These are phyloP conservation scores for Mucor mucedo DNA, from an alignment of 371 early-diverging fungal species.

Conservation along the genomic window DNA sequence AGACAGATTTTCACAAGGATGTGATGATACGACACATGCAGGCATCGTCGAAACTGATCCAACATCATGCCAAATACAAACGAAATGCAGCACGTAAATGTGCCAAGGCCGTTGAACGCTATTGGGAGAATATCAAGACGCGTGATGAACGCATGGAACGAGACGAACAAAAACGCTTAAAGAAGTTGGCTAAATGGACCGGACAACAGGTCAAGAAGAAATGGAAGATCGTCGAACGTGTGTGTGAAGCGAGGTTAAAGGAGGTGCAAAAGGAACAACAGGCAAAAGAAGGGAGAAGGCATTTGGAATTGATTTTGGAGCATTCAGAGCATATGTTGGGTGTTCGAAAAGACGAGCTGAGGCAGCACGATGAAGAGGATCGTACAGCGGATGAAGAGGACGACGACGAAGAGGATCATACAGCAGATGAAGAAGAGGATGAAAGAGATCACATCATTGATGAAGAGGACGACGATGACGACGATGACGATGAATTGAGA, in stretches of 20 bases:
- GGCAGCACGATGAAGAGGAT: slow-evolving; percentile 24
- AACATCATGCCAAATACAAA: slow-evolving; percentile 46
- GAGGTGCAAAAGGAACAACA: slow-evolving; percentile 66
- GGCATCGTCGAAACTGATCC: slow-evolving; percentile 48
- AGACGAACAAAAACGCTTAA: slow-evolving; percentile 58
- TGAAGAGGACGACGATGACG: slow-evolving; percentile 35
- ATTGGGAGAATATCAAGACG: slow-evolving; percentile 59
- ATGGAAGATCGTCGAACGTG: slow-evolving; percentile 70
- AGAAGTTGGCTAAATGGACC: slow-evolving; percentile 69
- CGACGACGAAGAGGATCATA: slow-evolving; percentile 28
- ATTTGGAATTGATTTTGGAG: slow-evolving; percentile 71
- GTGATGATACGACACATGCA: slow-evolving; percentile 43
- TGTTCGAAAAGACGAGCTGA: slow-evolving; percentile 65
- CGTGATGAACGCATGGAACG: slow-evolving; percentile 54
- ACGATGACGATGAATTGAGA: slow-evolving; percentile 37
- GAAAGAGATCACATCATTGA: slow-evolving; percentile 45
- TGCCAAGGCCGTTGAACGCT: slow-evolving; percentile 62
- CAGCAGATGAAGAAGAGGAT: slow-evolving; percentile 26
- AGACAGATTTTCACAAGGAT: slow-evolving; percentile 25
- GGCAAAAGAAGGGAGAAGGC: slow-evolving; percentile 64
- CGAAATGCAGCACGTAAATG: slow-evolving; percentile 57
- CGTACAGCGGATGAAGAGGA: slow-evolving; percentile 9
- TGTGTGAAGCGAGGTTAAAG: slow-evolving; percentile 62
- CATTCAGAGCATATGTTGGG: slow-evolving; percentile 74
- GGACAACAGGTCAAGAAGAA: slow-evolving; percentile 68